These are phyloP conservation scores for Lasiosphaeriaceae sp. DNA, from an alignment of 495 filamentous ascomycete genomes.

Conservation along the genomic window DNA sequence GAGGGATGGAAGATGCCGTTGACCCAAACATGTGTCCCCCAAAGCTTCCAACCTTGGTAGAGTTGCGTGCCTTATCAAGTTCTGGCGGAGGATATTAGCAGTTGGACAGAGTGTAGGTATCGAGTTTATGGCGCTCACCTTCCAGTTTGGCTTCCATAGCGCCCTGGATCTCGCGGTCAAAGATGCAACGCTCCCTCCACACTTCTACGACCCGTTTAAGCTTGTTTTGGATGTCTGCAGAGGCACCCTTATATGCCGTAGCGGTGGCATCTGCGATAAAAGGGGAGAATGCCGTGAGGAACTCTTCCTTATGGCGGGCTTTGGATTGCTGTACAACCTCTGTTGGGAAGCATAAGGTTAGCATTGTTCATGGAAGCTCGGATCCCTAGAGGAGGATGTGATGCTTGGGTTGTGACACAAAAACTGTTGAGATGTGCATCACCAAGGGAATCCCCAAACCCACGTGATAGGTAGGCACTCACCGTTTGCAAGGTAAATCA, in stretches of 20 bases:
- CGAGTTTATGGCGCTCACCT: conserved; percentile 46
- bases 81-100: conserved; percentile 44
- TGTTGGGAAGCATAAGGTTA: conserved; percentile 34
- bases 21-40: conserved; percentile 69
- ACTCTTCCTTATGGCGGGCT: conserved; percentile 84
- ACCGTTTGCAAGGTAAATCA: conserved; percentile 97
- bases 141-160: conserved; percentile 73
- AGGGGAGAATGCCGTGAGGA: conserved; percentile 83
- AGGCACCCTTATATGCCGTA: conserved; percentile 79
- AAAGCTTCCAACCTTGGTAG: conserved; percentile 56
- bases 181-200: conserved; percentile 85
- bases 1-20: conserved; percentile 55
- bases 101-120: neutral
- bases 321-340: conserved; percentile 96
- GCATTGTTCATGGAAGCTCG: conserved; percentile 3
- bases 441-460: neutral
- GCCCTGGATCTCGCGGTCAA: conserved; percentile 71
- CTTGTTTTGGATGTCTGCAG: conserved; percentile 80
- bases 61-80: conserved; percentile 70
- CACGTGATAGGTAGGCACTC: conserved; percentile 17
- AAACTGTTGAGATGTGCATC: neutral
- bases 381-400: neutral
- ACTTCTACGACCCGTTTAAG: conserved; percentile 87
- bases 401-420: neutral
- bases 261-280: conserved; percentile 83